Conservation (phyloP, 495 filamentous ascomycete genomes). For the Xylaria intraflava region DNA sequence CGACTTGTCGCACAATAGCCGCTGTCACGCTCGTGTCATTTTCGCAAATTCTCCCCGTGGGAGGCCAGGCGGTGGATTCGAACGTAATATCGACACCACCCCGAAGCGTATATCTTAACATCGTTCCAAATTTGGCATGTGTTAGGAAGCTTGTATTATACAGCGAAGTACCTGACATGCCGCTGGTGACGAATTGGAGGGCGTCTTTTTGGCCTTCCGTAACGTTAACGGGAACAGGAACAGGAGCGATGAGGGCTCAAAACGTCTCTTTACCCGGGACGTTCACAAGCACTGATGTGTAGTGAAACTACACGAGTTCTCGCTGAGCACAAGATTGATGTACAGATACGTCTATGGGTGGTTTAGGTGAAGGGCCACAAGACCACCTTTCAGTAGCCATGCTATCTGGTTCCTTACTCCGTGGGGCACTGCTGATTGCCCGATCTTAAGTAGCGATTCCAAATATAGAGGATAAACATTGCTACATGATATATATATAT, state of each 20-base stretch:
- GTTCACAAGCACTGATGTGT: conserved; percentile 46
- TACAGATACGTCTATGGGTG: conserved; percentile 54
- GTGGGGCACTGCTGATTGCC: conserved; percentile 50
- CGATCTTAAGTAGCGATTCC: background rate
- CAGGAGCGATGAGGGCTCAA: conserved; percentile 48
- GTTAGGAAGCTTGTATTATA: conserved; percentile 49
- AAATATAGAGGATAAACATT: background rate
- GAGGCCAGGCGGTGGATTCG: conserved; percentile 33
- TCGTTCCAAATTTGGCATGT: background rate
- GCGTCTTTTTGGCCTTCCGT: conserved; percentile 46
- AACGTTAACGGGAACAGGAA: conserved; percentile 39
- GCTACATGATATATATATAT: background rate
- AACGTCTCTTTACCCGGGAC: conserved; percentile 55
- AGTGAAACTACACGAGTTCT: conserved; percentile 50
- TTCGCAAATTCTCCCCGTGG: conserved; percentile 38
- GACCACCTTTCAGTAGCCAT: conserved; percentile 54
- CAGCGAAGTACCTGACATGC: conserved; percentile 40
- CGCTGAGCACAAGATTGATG: conserved; percentile 57
- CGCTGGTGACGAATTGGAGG: conserved; percentile 53
- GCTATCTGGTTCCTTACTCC: conserved; percentile 48
- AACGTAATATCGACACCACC: conserved; percentile 58
- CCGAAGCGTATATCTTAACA: conserved; percentile 3
- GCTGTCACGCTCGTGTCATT: conserved; percentile 38
- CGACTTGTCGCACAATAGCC: conserved; percentile 12
- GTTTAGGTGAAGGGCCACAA: conserved; percentile 43